Conservation (phyloP, 2,329 filamentous ascomycete genomes). For the Aspergillus clavatus region DNA sequence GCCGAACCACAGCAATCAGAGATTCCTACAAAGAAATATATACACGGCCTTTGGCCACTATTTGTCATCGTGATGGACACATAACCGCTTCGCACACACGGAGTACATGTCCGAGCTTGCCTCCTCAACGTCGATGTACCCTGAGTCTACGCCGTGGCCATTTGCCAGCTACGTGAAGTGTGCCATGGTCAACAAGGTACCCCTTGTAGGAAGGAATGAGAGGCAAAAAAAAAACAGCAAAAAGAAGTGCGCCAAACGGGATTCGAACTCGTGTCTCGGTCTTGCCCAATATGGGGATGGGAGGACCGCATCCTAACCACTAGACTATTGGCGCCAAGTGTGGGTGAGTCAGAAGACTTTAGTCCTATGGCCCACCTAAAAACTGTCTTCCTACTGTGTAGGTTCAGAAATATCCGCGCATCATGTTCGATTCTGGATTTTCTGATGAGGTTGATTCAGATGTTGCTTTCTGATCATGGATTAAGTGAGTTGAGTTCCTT, state of each 20-base stretch:
- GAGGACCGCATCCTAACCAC: constrained; percentile 4
- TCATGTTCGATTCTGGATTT: no score
- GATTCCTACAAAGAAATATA: neutral
- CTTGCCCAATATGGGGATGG: neutral
- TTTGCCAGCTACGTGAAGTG: neutral
- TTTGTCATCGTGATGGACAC: neutral
- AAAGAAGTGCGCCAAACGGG: constrained; percentile 1
- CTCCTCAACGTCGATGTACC: neutral
- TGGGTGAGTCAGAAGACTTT: neutral
- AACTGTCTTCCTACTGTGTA: no score
- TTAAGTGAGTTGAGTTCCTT: no score
- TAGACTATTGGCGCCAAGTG: neutral
- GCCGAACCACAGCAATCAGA: neutral
- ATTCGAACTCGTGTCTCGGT: constrained; percentile 4
- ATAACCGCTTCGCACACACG: neutral
- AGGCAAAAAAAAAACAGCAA: neutral
- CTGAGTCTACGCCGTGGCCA: neutral
- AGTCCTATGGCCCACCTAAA: neutral
- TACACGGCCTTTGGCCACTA: neutral
- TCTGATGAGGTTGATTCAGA: no score
- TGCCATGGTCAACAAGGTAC: neutral
- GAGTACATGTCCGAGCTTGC: neutral
- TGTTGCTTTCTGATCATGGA: no score
- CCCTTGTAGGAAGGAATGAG: no score
- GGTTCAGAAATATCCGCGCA: no score